Conservation (phyloP, 768 basidiomycete species). For the Collybiopsis confluens region DNA sequence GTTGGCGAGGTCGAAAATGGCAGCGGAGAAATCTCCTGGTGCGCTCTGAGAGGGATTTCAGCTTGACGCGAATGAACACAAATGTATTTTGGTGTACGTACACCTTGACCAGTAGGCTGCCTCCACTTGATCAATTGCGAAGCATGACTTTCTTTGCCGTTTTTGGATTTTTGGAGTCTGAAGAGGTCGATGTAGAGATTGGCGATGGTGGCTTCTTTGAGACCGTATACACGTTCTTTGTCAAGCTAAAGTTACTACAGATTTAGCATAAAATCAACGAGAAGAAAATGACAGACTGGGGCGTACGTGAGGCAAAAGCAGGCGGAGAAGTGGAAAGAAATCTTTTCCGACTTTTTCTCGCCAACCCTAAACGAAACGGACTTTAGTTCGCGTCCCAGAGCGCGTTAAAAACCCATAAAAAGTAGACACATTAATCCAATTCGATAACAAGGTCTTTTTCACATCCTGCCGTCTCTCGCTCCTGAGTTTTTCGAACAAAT, state of each 20-base stretch:
- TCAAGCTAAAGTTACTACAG: slow-evolving; percentile 90
- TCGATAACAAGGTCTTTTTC: slow-evolving; percentile 57
- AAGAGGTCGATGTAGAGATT: slow-evolving; percentile 90
- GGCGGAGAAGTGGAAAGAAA: slow-evolving; percentile 82
- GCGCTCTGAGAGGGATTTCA: too few relatives aligned
- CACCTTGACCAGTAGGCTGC: slow-evolving; percentile 64
- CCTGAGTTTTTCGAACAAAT: slow-evolving; percentile 73
- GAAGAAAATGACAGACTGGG: not conserved
- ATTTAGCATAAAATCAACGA: not conserved
- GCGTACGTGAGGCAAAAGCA: slow-evolving; percentile 83
- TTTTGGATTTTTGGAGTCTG: slow-evolving; percentile 56
- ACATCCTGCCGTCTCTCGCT: slow-evolving; percentile 71
- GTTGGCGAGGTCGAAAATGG: slow-evolving; percentile 81
- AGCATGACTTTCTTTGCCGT: slow-evolving; percentile 63
- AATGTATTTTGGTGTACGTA: too few relatives aligned
- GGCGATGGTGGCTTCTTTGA: slow-evolving; percentile 93
- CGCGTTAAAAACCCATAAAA: not conserved
- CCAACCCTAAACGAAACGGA: slow-evolving; percentile 67
- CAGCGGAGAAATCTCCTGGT: slow-evolving; percentile 81
- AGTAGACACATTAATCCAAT: slow-evolving; percentile 71
- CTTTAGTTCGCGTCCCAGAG: not conserved
- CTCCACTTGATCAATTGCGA: slow-evolving; percentile 88
- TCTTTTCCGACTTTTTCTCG: slow-evolving; percentile 81
- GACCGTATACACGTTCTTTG: slow-evolving; percentile 80
- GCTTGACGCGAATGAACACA: too few relatives aligned